Evolutionary conservation across 108 stramenopile genomes (phyloP), one percentile per base, ranked within the genome.

Genomic region (Epithemia pelagica): DNA sequence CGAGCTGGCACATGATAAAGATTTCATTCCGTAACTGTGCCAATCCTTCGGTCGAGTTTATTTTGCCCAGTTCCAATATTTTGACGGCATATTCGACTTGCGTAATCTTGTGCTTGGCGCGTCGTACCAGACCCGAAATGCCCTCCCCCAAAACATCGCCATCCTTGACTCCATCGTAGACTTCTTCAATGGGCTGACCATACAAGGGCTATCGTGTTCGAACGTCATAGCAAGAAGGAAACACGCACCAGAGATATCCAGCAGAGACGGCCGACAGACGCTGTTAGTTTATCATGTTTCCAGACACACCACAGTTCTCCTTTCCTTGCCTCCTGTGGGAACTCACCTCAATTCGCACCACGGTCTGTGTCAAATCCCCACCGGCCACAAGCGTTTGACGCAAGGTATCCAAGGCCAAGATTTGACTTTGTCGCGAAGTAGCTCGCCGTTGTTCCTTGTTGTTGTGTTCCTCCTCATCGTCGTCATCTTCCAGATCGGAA

Each of bases 1-100:
- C 95, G 62, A 91, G 61, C 71, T 92, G 87, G 66, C 89, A 86
- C 83, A 95, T 87, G 65, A 93, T 93, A 63, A 79, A 82, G 63
- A 95, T 78, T 75, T 94, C 92, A 51, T 90, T 82, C 24, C 84
- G 77, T 1, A 94, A 69, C 58, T 87, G 81, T 51, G 83, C 65
- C 52, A 88, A 65, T 0, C 73, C 90, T 30, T 77, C 82, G 15
- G 37, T 46, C 20, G 75, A 79, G 61, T 74, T 72, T n/a, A 94
- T 78, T 30, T 82, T 70, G 31, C 74, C 85, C 10, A 94, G 62
- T 66, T 90, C 83, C 21, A 94, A 70, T 70, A 79, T 80, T 74
- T 94, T 94, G 28, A 80, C 85, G 7, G 92, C 92, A 70, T 89
- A 94, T 30, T 85, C 66, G 32, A 87, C 71, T 8, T 86, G 82